Base-by-base conservation (phyloP, 495 filamentous ascomycete genomes). In the Thermothielavioides terrestris region DNA sequence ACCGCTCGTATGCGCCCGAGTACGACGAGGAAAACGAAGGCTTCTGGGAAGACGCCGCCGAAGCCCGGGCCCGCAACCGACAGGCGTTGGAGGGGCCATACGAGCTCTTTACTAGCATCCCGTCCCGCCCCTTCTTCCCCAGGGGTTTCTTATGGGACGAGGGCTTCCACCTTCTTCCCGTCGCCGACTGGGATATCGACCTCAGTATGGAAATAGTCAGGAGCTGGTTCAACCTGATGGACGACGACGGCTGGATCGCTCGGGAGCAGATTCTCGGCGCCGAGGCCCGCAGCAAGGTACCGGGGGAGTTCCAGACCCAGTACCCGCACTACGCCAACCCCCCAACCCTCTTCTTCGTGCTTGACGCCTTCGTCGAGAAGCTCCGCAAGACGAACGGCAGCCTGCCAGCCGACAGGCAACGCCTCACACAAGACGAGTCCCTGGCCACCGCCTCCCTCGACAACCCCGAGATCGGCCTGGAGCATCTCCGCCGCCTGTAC, bases 321-420 rank as follows among this genome's bases (percentile, higher is more conserved):
- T 97, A 96, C 64, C 92, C 92, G 23, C 92, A 97, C 65, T 96
- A 97, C 59, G 92, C 92, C 41, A 98, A 98, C 66, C 94, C 92
- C 0, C 92, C 92, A n/a, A 97, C 92, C 1, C 77, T 98, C 6
- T 97, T 95, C 69, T 78, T 97, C 54, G 81, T 92, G 41, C 65
- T 98, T 14, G 86, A 92, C 50, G 73, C 74, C 12, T 89, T 95
- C 55, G 74, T 95, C 50, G 82, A 88, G 55, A 90, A 84, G 60
- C 72, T 94, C 15, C 56, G 55, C 34, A 68, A 69, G 52, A 45
- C 61, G 15, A 74, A 75, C 45, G 71, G 66, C 10, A 68, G 55
- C 45, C 49, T 67, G 17, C 59, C 59, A 1, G 53, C 55, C 0
- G 55, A 46, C 30, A 61, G 50, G 22, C 62, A 72, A 38, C 60